Percentiles rank a stretch among this genome's conserved stretches.
phyloP scores from a whole-genome alignment of 2,329 filamentous ascomycete species.

The Scedosporium apiospermum region DNA sequence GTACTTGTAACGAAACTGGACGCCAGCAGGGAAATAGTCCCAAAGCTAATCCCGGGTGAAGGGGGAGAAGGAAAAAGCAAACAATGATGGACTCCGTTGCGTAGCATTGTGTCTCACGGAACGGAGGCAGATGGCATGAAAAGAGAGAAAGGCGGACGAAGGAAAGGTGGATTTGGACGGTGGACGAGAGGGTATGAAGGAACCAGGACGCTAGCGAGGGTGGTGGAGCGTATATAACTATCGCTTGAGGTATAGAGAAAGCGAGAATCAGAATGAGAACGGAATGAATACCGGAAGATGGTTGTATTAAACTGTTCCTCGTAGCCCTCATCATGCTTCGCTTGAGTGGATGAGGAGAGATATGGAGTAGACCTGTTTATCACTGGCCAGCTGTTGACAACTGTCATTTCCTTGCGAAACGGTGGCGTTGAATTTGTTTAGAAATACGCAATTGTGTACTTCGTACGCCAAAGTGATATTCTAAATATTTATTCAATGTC shows the following conservation, averaged over 20 bases:
- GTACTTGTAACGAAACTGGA: slow-evolving; percentile 1
- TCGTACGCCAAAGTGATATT: too few relatives aligned
- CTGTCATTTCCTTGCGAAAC: too few relatives aligned
- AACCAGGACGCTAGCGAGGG: not conserved
- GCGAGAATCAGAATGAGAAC: not conserved
- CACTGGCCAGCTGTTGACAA: too few relatives aligned
- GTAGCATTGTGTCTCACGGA: not conserved
- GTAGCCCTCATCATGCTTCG: not conserved
- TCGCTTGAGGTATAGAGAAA: not conserved
- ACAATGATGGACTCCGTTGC: not conserved
- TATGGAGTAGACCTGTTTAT: too few relatives aligned
- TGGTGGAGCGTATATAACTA: not conserved
- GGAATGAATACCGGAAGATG: not conserved
- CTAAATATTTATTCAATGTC: too few relatives aligned
- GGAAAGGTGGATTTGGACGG: not conserved
- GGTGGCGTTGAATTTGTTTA: too few relatives aligned
- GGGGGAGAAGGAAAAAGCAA: not conserved
- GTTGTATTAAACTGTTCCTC: too few relatives aligned
- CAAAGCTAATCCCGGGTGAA: not conserved
- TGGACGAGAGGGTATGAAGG: not conserved
- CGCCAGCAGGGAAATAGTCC: not conserved
- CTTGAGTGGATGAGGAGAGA: too few relatives aligned
- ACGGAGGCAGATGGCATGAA: not conserved
- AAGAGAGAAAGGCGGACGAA: not conserved
- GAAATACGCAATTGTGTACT: too few relatives aligned